Evolutionary conservation across 1,284 basidiomycete species (phyloP).

Genomic region (Marasmius fiardii): DNA sequence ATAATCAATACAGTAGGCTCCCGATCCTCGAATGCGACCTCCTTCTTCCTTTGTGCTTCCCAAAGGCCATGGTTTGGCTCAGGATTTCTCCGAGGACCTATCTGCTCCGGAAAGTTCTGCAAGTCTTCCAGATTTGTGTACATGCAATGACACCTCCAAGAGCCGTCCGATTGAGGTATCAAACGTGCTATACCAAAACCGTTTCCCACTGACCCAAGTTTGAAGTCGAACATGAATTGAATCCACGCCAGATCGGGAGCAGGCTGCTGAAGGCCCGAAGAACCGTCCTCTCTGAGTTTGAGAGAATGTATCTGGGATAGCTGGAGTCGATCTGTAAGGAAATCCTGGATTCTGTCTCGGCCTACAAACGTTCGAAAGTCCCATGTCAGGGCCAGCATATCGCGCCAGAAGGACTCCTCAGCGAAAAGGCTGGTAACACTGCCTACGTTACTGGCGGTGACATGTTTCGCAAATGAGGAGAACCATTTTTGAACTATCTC

Average conservation of each 20-base stretch:
- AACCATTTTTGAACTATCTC: constrained; percentile 25
- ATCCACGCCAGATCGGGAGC: constrained; percentile 55
- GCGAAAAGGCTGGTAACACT: constrained; percentile 29
- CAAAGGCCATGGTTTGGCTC: constrained; percentile 34
- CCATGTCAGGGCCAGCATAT: constrained; percentile 60
- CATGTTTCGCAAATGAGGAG: constrained; percentile 22
- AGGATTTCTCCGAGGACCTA: constrained; percentile 32
- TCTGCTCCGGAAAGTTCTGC: constrained; percentile 46
- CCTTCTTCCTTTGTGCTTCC: constrained; percentile 27
- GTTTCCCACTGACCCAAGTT: constrained; percentile 31
- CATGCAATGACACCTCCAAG: constrained; percentile 58
- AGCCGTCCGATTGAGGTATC: constrained; percentile 38
- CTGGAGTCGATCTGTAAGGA: constrained; percentile 42
- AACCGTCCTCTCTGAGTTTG: constrained; percentile 24
- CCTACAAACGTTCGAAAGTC: constrained; percentile 59
- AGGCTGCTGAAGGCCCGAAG: constrained; percentile 30
- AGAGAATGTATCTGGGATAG: constrained; percentile 20
- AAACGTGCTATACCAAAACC: constrained; percentile 47
- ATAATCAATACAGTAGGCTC: constrained; percentile 34
- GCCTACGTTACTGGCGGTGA: constrained; percentile 20
- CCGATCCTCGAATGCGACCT: constrained; percentile 17
- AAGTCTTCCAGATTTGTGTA: constrained; percentile 60
- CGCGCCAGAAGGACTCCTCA: constrained; percentile 52
- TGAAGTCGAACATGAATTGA: constrained; percentile 52
- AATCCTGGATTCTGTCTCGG: constrained; percentile 30